Evolutionary conservation across 2,329 filamentous ascomycete species (phyloP).

Genomic region (Aspergillus neotritici): DNA sequence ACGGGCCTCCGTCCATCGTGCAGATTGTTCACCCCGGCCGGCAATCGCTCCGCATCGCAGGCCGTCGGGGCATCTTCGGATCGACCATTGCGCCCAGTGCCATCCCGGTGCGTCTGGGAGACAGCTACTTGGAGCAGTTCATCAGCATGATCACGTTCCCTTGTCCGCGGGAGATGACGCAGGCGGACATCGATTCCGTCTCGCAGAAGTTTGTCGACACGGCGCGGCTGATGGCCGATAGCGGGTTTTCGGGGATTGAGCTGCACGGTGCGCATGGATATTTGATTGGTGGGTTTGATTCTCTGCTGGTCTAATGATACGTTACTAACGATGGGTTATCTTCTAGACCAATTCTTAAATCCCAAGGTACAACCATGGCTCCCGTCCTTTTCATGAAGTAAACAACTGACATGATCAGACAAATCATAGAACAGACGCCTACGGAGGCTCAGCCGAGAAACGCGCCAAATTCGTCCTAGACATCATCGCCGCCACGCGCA

Average conservation of each 20-base stretch:
- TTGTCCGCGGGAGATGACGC: constrained; percentile 53
- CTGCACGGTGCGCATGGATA: constrained; percentile 51
- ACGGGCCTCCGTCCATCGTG: constrained; percentile 40
- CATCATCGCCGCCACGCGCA: constrained; percentile 40
- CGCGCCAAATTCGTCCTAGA: constrained; percentile 43
- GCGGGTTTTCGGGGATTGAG: constrained; percentile 51
- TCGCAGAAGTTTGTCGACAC: constrained; percentile 50
- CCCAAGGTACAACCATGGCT: constrained; percentile 24
- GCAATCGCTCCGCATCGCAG: constrained; percentile 39
- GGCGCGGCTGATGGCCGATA: constrained; percentile 46
- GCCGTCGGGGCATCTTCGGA: constrained; percentile 30
- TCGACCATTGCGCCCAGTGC: constrained; percentile 34
- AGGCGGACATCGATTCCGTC: constrained; percentile 50
- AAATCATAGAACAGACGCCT: constrained; percentile 45
- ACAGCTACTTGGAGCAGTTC: constrained; percentile 33
- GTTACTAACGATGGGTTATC: neutral
- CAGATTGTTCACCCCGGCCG: constrained; percentile 44
- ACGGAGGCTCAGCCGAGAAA: constrained; percentile 45
- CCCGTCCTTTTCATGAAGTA: too few relatives aligned
- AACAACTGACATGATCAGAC: constrained; percentile 22
- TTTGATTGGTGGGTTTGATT: constrained; percentile 40
- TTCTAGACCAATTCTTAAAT: constrained; percentile 33
- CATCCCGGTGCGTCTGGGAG: constrained; percentile 37
- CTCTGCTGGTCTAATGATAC: neutral
- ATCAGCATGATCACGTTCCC: constrained; percentile 34